Conservation (phyloP, 768 basidiomycete species). For the Sistotremastrum niveocremeum region DNA sequence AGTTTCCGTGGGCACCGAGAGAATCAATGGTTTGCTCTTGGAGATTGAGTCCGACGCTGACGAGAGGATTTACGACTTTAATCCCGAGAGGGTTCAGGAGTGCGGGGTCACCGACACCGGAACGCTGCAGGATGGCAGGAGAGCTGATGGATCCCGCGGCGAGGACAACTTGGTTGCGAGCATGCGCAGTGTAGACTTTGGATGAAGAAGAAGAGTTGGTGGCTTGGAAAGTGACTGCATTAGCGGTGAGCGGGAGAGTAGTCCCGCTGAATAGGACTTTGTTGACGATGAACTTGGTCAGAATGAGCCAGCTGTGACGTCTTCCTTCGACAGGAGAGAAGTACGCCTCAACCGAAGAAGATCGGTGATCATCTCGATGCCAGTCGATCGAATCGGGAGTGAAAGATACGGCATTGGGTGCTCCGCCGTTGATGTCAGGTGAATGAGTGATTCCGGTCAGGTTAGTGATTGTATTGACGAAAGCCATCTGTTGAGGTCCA, state of each 20-base stretch:
- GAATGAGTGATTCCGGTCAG: conserved; percentile 34
- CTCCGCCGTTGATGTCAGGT: conserved; percentile 41
- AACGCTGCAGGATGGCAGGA: conserved; percentile 37
- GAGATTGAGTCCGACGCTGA: conserved; percentile 41
- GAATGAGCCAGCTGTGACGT: conserved; percentile 36
- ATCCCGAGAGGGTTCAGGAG: conserved; percentile 35
- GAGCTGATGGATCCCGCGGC: conserved; percentile 38
- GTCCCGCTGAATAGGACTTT: conserved; percentile 26
- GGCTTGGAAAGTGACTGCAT: conserved; percentile 34
- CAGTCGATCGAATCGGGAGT: conserved; percentile 39
- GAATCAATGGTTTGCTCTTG: conserved; percentile 40
- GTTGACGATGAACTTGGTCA: conserved; percentile 31
- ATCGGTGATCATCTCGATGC: conserved; percentile 36
- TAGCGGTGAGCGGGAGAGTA: conserved; percentile 24
- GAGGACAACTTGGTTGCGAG: conserved; percentile 37
- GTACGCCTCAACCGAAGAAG: conserved; percentile 41
- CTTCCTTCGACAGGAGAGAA: conserved; percentile 35
- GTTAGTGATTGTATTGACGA: conserved; percentile 31
- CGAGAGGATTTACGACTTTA: conserved; percentile 29
- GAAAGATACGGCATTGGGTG: conserved; percentile 41
- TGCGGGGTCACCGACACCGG: conserved; percentile 40
- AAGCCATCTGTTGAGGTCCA: conserved; percentile 38
- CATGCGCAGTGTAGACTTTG: conserved; percentile 23
- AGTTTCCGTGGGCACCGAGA: conserved; percentile 24
- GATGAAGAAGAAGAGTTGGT: conserved; percentile 23